Conservation (phyloP, 2,329 filamentous ascomycete species). For the Tolypocladium cylindrosporum region DNA sequence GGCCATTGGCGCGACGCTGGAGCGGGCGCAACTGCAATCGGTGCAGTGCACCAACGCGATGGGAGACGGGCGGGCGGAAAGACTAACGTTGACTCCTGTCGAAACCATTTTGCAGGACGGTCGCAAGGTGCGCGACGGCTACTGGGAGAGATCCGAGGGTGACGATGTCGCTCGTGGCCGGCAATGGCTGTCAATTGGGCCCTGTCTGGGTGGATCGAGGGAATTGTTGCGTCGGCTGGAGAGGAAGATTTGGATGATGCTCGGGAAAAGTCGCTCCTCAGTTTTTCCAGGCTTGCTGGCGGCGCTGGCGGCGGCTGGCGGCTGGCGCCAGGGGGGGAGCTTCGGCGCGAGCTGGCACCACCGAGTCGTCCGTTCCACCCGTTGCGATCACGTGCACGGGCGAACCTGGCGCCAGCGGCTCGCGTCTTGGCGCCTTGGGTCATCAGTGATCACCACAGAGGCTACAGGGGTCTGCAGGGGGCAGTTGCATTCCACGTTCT, state of each 20-base stretch:
- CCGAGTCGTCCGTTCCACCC: neutral
- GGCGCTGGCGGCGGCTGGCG: neutral
- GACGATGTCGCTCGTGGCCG: constrained; percentile 23
- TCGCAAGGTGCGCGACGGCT: constrained; percentile 31
- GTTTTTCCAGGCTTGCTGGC: constrained; percentile 22
- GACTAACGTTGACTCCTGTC: constrained; percentile 59
- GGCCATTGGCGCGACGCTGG: neutral
- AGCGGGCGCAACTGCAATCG: neutral
- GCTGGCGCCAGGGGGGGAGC: constrained; percentile 7
- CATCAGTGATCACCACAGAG: neutral
- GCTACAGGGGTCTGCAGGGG: neutral
- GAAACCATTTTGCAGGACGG: constrained; percentile 47
- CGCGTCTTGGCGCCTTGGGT: neutral
- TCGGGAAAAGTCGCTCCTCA: constrained; percentile 35
- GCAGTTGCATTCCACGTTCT: neutral
- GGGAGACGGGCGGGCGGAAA: constrained; percentile 13
- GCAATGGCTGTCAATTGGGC: constrained; percentile 35
- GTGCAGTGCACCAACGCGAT: neutral
- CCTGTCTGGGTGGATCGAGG: constrained; percentile 28
- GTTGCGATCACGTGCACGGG: constrained; percentile 13
- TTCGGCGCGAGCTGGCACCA: constrained; percentile 19
- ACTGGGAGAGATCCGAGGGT: constrained; percentile 24
- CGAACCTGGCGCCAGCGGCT: neutral
- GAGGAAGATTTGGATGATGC: constrained; percentile 29
- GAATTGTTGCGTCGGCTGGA: constrained; percentile 27